Base-by-base conservation (phyloP, 2,329 filamentous ascomycete genomes). In the Colletotrichum euphorbiae region DNA sequence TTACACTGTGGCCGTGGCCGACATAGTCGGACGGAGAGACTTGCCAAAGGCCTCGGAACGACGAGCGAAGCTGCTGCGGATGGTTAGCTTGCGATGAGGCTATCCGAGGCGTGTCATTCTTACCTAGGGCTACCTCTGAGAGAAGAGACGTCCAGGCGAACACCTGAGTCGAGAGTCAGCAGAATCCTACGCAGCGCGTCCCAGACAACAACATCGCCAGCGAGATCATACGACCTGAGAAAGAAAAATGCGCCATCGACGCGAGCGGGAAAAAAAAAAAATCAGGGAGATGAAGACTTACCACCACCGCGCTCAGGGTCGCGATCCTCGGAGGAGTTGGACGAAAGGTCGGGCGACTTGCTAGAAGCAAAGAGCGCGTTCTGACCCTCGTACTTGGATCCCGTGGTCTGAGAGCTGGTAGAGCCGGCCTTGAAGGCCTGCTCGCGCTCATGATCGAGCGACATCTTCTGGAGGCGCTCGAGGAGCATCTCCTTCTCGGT, bases 1-100 rank as follows among this genome's bases (percentile, higher is more conserved):
- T 66, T 50, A 69, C 66, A 69, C 42, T 13, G 66, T 46, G 17
- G 66, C 66, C 13, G 66, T 69, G 15, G 61, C 66, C 5, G 66
- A 69, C 15, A 55, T 59, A 12, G 66, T 69, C 42, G 66, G 66
- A 11, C 66, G 66, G 12, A 69, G 19, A n/a, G 66, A 46, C 43
- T 28, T 54, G 11, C 60, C 66, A 36, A 43, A 43, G 12, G 48
- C 46, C 42, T 66, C 38, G 13, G 66, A 65, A 12, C 54, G 54
- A 9, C 66, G 54, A 19, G 42, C 33, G 36, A 56, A 62, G 43
- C 58, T 56, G 24, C 54, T 52, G 17, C 12, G 19, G 11, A n/a
- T n/a, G n/a, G 36, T 67, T 40, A 62, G 36, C 8, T 38, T 15
- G 6, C 15, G 9, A 45, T 17, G 15, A 40, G 7, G 12, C 4